Evolutionary conservation across 1,284 basidiomycete genomes (phyloP), one percentile per base, ranked within the genome.

Genomic region (Sanghuangporus sanghuang): DNA sequence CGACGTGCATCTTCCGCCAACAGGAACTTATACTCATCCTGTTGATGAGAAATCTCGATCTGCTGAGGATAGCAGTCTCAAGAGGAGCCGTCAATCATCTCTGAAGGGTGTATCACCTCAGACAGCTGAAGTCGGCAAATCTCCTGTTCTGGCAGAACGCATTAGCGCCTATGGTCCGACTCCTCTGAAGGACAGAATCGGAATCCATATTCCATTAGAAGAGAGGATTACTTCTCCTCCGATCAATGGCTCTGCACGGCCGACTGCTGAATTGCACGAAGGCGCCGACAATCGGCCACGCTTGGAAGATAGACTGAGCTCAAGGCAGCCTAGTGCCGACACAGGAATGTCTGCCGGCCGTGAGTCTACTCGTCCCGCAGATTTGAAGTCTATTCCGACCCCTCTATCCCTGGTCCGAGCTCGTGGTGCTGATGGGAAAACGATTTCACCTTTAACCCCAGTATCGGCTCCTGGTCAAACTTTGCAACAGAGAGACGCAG

Each of bases 221-320:
- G 61, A 66, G 60, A 52, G 65, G 44, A 59, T 66, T 23, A 42
- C 55, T 39, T 48, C 65, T 9, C 65, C 61, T 16, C 50, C 62
- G 55, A 16, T 46, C 18, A 44, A 44, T 27, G 53, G 23, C 35
- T 42, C 38, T 32, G 18, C 53, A 21, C 64, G 38, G 9, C 57
- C 38, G n/a, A 44, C 38, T 36, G 8, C 57, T 48, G 48, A 12
- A 16, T 42, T 61, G 35, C 64, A 65, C 44, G 64, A 65, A 27
- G 52, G 64, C 12, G 59, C 53, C 52, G 55, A 53, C 18, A 54
- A 61, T 40, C 64, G 59, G n/a, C 48, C 61, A 21, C 16, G 53
- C 38, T 39, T 65, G 16, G 64, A 62, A 39, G 54, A 58, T 32
- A 54, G 64, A 9, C 61, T 62, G 39, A 21, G 40, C 21, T 18